phyloP scores from a whole-genome alignment of 2,329 filamentous ascomycete genomes.

The Fusarium circinatum region DNA sequence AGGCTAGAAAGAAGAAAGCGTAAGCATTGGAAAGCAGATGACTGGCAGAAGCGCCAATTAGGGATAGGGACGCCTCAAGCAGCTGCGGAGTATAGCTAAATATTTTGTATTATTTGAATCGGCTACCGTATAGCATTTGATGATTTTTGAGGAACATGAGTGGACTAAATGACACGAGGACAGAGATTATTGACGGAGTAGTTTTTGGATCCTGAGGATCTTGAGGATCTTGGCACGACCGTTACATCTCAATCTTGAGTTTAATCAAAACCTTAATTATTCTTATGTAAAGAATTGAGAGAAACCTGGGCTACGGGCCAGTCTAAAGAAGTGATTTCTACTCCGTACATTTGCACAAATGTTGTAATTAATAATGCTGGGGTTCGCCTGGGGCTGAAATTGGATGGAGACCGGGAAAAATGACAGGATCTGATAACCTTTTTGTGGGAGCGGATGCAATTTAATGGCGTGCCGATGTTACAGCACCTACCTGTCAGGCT shows the following conservation, averaged over 20 bases:
- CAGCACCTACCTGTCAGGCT: not conserved
- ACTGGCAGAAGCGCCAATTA: not conserved
- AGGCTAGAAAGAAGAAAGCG: slow-evolving; percentile 56
- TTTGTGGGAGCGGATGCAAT: slow-evolving; percentile 16
- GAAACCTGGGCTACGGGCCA: not conserved
- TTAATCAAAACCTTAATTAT: not conserved
- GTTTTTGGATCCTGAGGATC: not conserved
- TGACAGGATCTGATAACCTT: slow-evolving; percentile 28
- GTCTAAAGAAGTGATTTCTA: not conserved
- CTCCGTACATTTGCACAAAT: not conserved
- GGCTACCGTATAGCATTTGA: not conserved
- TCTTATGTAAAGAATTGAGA: not conserved
- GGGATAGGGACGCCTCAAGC: not conserved
- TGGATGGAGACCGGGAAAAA: not conserved
- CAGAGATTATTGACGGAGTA: not conserved
- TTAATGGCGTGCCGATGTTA: slow-evolving; percentile 21
- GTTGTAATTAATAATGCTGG: not conserved
- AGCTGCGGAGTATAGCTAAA: slow-evolving; percentile 1
- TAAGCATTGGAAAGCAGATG: slow-evolving; percentile 24
- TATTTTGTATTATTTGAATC: slow-evolving; percentile 29
- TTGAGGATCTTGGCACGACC: not conserved
- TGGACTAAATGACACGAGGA: not conserved
- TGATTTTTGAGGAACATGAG: not conserved
- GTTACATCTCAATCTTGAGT: not conserved
- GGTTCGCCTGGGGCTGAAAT: not conserved